phyloP scores from a whole-genome alignment of 352 stramenopile species.

The Hyphochytrium catenoides region DNA sequence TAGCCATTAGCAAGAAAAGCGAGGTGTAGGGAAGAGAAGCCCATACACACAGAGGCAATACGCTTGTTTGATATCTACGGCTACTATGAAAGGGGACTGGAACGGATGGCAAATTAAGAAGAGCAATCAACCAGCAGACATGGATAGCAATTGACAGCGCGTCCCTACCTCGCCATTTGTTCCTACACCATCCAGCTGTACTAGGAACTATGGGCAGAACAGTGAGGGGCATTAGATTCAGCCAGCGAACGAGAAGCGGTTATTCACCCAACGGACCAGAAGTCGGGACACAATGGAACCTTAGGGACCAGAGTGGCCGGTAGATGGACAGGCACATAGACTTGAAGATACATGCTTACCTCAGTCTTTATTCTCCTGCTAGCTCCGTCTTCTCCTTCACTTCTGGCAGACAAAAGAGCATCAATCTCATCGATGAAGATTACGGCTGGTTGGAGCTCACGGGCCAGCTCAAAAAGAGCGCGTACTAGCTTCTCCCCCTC shows the following conservation, averaged over 20 bases:
- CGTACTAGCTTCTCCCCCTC: constrained; percentile 82
- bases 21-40: constrained; percentile 1
- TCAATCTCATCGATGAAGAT: constrained; percentile 76
- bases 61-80: no score
- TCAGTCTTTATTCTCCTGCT: constrained; percentile 68
- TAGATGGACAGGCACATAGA: background rate
- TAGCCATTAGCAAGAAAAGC: background rate
- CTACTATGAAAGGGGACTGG: no score
- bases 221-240: no score
- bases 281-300: no score
- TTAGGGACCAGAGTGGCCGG: no score
- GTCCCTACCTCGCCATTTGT: constrained; percentile 19
- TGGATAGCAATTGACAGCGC: background rate
- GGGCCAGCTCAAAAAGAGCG: constrained; percentile 71
- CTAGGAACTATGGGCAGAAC: constrained; percentile 75
- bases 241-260: background rate
- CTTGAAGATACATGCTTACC: constrained; percentile 10
- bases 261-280: no score
- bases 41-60: no score
- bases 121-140: background rate
- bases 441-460: constrained; percentile 45
- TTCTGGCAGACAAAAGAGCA: constrained; percentile 39
- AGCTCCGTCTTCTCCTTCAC: constrained; percentile 45
- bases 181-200: constrained; percentile 43
- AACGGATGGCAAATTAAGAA: no score